Evolutionary conservation across 345 rosid genomes (phyloP).

Genomic region (Gynandropsis gynandra): DNA sequence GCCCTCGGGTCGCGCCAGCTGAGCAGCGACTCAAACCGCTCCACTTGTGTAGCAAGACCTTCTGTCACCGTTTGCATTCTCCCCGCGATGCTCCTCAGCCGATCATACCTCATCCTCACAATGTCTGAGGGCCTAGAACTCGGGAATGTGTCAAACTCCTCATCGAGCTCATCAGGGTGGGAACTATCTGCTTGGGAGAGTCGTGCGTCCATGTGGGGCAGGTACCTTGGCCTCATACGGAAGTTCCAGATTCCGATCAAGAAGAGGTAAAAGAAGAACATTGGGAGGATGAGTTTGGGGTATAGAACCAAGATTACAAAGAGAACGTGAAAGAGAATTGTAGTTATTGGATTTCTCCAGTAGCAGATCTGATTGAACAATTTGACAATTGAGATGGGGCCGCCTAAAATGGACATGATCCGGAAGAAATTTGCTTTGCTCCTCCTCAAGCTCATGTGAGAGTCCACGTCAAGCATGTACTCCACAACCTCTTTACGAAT

Average conservation of each 20-base stretch:
- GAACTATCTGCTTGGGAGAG: slow-evolving; percentile 77
- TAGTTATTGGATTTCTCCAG: slow-evolving; percentile 86
- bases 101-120: slow-evolving; percentile 80
- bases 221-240: slow-evolving; percentile 82
- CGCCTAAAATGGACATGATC: slow-evolving; percentile 41
- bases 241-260: slow-evolving; percentile 83
- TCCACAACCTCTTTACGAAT: slow-evolving; percentile 83
- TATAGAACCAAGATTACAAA: slow-evolving; percentile 64
- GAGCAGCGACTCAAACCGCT: slow-evolving; percentile 68
- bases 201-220: slow-evolving; percentile 91
- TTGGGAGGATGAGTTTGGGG: slow-evolving; percentile 86
- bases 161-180: slow-evolving; percentile 86
- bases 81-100: slow-evolving; percentile 83
- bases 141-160: slow-evolving; percentile 86
- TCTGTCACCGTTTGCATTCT: slow-evolving; percentile 88
- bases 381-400: slow-evolving; percentile 62
- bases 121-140: slow-evolving; percentile 55
- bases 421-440: slow-evolving; percentile 70
- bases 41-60: slow-evolving; percentile 88
- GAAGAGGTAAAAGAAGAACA: slow-evolving; percentile 76
- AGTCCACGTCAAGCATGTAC: slow-evolving; percentile 93
- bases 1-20: slow-evolving; percentile 99
- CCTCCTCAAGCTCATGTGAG: slow-evolving; percentile 97
- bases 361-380: slow-evolving; percentile 88
- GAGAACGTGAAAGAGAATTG: slow-evolving; percentile 67